Percentiles rank a stretch among this genome's conserved stretches.
These are phyloP conservation scores for Rhazya stricta DNA, from an alignment of 257 asterid species.

Conservation along the genomic window DNA sequence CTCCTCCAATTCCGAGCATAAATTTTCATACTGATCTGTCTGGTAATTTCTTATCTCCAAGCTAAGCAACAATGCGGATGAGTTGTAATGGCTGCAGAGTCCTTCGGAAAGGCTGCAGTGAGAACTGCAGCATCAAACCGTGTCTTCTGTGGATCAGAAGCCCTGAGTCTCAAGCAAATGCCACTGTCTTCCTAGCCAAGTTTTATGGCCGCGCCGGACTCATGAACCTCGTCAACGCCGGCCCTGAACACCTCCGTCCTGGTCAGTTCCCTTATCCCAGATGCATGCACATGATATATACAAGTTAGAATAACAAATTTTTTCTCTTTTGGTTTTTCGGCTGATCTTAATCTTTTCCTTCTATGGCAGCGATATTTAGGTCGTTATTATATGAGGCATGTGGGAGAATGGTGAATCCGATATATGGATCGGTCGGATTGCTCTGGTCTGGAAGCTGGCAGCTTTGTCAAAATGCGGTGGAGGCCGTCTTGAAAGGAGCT, in stretches of 20 bases:
- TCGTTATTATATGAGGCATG: constrained; percentile 80
- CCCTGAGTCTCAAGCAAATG: constrained; percentile 71
- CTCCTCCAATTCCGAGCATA: background rate
- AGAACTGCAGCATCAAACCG: constrained; percentile 61
- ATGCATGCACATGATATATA: background rate
- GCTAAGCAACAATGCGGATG: constrained; percentile 42
- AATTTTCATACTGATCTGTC: background rate
- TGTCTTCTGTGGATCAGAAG: constrained; percentile 71
- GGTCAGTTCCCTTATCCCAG: constrained; percentile 24
- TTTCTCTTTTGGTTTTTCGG: background rate
- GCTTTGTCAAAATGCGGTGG: constrained; percentile 72
- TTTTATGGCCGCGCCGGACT: constrained; percentile 94
- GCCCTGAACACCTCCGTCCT: constrained; percentile 67
- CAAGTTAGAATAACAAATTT: background rate
- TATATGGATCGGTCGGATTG: constrained; percentile 75
- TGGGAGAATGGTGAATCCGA: constrained; percentile 80
- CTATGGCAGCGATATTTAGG: constrained; percentile 56
- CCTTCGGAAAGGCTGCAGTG: constrained; percentile 75
- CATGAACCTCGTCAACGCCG: constrained; percentile 72
- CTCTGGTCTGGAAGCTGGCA: constrained; percentile 82
- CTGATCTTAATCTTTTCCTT: background rate
- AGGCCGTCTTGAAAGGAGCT: constrained; percentile 61
- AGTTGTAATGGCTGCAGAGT: constrained; percentile 93
- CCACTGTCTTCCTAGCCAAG: constrained; percentile 82
- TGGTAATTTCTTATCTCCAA: background rate